Evolutionary conservation across 75 land plant genomes (phyloP).

Genomic region (Cupressus sempervirens): DNA sequence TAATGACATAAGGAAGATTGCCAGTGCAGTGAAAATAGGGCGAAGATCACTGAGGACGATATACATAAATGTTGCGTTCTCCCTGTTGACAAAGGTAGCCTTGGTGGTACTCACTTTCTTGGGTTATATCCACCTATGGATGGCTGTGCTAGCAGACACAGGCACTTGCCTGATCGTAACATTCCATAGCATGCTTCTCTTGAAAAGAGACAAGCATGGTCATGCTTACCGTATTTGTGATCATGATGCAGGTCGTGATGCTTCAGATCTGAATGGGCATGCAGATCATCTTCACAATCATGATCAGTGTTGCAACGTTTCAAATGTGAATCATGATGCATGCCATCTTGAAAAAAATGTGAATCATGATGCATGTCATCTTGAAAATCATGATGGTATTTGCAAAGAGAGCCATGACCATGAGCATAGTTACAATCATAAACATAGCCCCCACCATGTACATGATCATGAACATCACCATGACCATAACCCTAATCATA

Average conservation of each 20-base stretch:
- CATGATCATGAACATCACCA: not conserved
- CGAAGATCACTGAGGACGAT: slow-evolving; percentile 40
- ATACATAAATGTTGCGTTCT: slow-evolving; percentile 53
- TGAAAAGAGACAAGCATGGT: not conserved
- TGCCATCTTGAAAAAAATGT: not conserved
- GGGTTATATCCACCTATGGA: slow-evolving; percentile 79
- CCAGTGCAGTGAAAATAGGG: slow-evolving; percentile 48
- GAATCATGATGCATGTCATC: not conserved
- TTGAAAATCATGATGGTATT: not conserved
- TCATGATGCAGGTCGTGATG: not conserved
- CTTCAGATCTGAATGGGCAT: not conserved
- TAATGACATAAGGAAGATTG: slow-evolving; percentile 68
- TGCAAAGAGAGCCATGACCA: not conserved
- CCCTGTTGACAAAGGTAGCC: slow-evolving; percentile 59
- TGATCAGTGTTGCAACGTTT: too few species aligned
- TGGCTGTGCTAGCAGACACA: slow-evolving; percentile 84
- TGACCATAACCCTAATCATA: not conserved
- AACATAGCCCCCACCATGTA: not conserved
- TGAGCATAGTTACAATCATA: not conserved
- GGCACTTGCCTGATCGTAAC: slow-evolving; percentile 83
- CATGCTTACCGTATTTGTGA: not conserved
- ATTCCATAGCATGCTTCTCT: slow-evolving; percentile 70
- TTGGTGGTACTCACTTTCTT: slow-evolving; percentile 60
- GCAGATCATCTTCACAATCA: not conserved
- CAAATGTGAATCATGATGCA: too few species aligned